Evolutionary conservation across 2,329 filamentous ascomycete genomes (phyloP).

Genomic region (Waltergamsia citrina): DNA sequence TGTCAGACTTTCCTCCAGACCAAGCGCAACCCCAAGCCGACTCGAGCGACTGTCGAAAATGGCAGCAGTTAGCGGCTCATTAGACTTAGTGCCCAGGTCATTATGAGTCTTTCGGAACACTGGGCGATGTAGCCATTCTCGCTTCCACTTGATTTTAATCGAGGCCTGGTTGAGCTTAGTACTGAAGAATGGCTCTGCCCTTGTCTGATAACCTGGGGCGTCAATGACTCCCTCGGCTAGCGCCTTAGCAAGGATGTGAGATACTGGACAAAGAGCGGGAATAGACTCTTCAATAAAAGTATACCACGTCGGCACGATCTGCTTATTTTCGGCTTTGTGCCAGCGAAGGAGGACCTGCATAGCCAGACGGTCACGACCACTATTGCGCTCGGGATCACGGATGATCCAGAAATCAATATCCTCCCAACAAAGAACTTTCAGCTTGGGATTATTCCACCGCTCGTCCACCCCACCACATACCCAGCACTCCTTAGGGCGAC

Average conservation of each 20-base stretch:
- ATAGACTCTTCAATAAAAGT: not conserved
- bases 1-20: too few species aligned
- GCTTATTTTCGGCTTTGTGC: not conserved
- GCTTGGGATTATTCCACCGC: not conserved
- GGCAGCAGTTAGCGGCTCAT: not conserved
- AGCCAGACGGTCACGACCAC: not conserved
- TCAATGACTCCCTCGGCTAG: constrained; percentile 1
- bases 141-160: not conserved
- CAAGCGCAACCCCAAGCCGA: too few species aligned
- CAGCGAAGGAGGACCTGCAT: not conserved
- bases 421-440: constrained; percentile 2
- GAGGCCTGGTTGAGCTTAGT: not conserved
- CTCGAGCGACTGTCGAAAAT: not conserved
- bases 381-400: not conserved
- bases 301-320: not conserved
- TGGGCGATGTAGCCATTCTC: not conserved
- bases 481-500: constrained; percentile 1
- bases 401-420: constrained; percentile 3
- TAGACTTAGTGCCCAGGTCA: not conserved
- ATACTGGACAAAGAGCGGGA: not conserved
- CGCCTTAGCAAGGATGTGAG: not conserved
- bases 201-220: not conserved
- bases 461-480: not conserved
- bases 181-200: not conserved
- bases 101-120: not conserved